Base-by-base conservation (phyloP, 2,329 filamentous ascomycete genomes). In the Aspergillus latus region DNA sequence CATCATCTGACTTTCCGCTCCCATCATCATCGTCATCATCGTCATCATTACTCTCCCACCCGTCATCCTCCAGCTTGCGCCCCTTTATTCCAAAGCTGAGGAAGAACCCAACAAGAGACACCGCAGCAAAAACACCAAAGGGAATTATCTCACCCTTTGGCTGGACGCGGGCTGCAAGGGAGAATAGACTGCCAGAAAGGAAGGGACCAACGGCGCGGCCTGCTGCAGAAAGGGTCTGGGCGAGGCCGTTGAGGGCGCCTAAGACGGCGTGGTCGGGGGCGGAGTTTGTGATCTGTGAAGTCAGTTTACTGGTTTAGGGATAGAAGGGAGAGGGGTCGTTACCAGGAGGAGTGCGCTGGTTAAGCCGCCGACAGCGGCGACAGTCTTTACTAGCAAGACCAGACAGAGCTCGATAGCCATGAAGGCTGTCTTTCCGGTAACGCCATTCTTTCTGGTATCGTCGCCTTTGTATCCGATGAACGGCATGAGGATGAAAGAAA, bases 161-260 rank as follows among this genome's bases (percentile, higher is more conserved):
- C 9, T 82, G 78, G 4, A 96, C 81, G 48, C 83, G 82, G 0
- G 85, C 88, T 0, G 91, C 88, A 0, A 93, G 78, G 0, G 90
- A 90, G 72, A 96, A 99, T 0, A 99, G 78, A 0, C 87, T 87
- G 0, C 94, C 94, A 0, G 92, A 94, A 0, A 96, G 78, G 62
- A 97, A 92, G 0, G 94, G 94, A 0, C 94, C 94, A 0, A 91
- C 83, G 44, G 92, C 92, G 58, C 94, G 86, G 7, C 94, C 94
- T 0, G 90, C 90, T 0, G 94, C 94, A 0, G 91, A 96, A 0
- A 99, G 84, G 0, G 92, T 96, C 73, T 99, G 94, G 0, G 94
- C 94, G 32, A 97, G 83, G 8, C 94, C 94, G 68, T 99, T 97
- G 28, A 99, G 81, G 0, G 90, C 92, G 2, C 94, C 94, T 0